phyloP scores from a whole-genome alignment of 495 filamentous ascomycete species.

The Trichocladium antarcticum region DNA sequence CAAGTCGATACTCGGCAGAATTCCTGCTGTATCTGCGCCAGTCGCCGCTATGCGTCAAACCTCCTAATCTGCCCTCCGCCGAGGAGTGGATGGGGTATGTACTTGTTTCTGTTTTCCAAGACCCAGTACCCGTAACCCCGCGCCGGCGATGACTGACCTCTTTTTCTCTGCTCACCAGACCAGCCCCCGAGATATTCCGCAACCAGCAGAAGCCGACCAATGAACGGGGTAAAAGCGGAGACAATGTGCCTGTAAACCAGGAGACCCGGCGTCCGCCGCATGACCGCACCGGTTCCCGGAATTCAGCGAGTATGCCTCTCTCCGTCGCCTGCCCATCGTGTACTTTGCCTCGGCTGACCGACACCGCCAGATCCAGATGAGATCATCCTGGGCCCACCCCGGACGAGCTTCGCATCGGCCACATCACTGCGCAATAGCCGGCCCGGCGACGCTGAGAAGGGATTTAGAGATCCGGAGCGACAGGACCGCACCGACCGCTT shows the following conservation, averaged over 20 bases:
- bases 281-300: slow-evolving; percentile 52
- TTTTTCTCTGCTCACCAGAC: slow-evolving; percentile 16
- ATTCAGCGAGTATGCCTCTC: slow-evolving; percentile 36
- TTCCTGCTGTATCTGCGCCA: slow-evolving; percentile 65
- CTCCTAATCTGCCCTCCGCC: slow-evolving; percentile 65
- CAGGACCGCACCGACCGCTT: slow-evolving; percentile 58
- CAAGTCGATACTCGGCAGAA: slow-evolving; percentile 60
- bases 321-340: neutral
- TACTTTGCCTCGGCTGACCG: slow-evolving; percentile 10
- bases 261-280: slow-evolving; percentile 47
- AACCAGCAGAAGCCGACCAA: slow-evolving; percentile 32
- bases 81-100: slow-evolving; percentile 99
- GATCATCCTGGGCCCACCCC: slow-evolving; percentile 80
- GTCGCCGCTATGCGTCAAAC: slow-evolving; percentile 79
- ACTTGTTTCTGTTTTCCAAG: neutral
- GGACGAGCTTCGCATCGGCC: slow-evolving; percentile 75
- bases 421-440: slow-evolving; percentile 41
- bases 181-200: slow-evolving; percentile 35
- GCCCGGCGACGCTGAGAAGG: slow-evolving; percentile 42
- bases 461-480: slow-evolving; percentile 40
- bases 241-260: slow-evolving; percentile 35
- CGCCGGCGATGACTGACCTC: neutral
- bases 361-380: slow-evolving; percentile 53
- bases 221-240: slow-evolving; percentile 36
- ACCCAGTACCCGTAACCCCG: neutral